Percentiles rank a stretch among this genome's conserved stretches.
Evolutionary conservation across 1,284 basidiomycete genomes (phyloP).

Genomic region (Stygiomarasmius scandens): DNA sequence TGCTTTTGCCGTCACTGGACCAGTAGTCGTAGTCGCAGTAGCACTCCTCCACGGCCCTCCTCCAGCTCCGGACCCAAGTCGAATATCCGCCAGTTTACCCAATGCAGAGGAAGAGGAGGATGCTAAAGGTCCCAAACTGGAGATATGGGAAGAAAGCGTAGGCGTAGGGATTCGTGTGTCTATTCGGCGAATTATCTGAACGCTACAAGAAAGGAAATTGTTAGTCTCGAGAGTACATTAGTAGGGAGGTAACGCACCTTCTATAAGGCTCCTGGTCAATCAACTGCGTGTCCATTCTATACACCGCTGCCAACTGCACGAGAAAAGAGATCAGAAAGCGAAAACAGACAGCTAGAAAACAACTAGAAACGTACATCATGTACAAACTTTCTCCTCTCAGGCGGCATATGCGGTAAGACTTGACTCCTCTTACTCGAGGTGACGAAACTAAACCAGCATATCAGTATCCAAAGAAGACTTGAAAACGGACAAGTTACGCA

Average conservation of each 20-base stretch:
- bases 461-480: background rate
- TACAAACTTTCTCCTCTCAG: slow-evolving; percentile 78
- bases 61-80: too few relatives aligned
- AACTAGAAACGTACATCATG: slow-evolving; percentile 53
- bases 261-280: slow-evolving; percentile 83
- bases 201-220: slow-evolving; percentile 42
- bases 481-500: slow-evolving; percentile 41
- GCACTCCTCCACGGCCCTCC: slow-evolving; percentile 18
- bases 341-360: background rate
- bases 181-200: slow-evolving; percentile 78
- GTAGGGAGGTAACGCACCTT: slow-evolving; percentile 29
- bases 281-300: slow-evolving; percentile 81
- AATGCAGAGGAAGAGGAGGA: slow-evolving; percentile 36
- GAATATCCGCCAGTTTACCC: slow-evolving; percentile 64
- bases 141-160: slow-evolving; percentile 56
- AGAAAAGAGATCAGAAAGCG: background rate
- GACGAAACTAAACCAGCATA: slow-evolving; percentile 56
- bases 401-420: slow-evolving; percentile 82
- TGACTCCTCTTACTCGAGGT: slow-evolving; percentile 68
- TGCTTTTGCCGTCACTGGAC: background rate
- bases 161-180: slow-evolving; percentile 80
- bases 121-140: slow-evolving; percentile 8
- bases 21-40: slow-evolving; percentile 10
- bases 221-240: background rate
- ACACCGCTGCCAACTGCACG: slow-evolving; percentile 66